These are phyloP conservation scores for Oehlia diaphana DNA, from an alignment of 192 early-diverging fungal species.

Conservation along the genomic window DNA sequence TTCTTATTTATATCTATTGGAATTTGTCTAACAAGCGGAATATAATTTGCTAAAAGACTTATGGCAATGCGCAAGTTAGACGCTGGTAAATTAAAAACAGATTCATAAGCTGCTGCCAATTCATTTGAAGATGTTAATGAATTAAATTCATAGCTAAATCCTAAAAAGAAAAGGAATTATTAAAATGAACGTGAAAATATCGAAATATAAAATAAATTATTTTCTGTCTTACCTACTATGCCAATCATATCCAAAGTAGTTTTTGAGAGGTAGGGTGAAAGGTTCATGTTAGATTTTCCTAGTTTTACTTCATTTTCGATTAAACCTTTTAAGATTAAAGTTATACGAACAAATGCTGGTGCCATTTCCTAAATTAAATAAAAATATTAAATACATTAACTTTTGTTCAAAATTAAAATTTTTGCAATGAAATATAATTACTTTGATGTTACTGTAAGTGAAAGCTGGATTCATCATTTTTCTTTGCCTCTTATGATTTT, in stretches of 20 bases:
- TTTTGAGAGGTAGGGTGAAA: constrained; percentile 37
- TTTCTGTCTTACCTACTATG: constrained; percentile 27
- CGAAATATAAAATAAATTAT: no score
- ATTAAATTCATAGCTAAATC: constrained; percentile 38
- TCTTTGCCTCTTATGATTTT: constrained; percentile 48
- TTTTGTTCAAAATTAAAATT: constrained; percentile 8
- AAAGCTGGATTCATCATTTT: constrained; percentile 63
- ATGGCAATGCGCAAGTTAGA: constrained; percentile 25
- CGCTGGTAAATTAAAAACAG: constrained; percentile 27
- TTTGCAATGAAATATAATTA: constrained; percentile 22
- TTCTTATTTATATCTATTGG: constrained; percentile 3
- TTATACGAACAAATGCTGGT: constrained; percentile 35
- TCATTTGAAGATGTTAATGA: constrained; percentile 41
- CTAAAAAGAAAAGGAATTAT: no score
- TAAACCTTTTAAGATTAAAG: constrained; percentile 28
- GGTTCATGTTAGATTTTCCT: constrained; percentile 33
- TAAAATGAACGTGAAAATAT: no score
- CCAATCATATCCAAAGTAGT: constrained; percentile 52
- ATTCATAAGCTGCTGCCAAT: constrained; percentile 45
- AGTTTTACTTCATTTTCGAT: no score
- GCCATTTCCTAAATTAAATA: constrained; percentile 14
- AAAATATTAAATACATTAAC: not conserved
- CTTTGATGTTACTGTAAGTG: constrained; percentile 40
- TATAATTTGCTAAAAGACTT: constrained; percentile 33
- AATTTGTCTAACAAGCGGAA: constrained; percentile 29